These are phyloP conservation scores for Neurospora sublineolata DNA, from an alignment of 495 filamentous ascomycete genomes.

Conservation along the genomic window DNA sequence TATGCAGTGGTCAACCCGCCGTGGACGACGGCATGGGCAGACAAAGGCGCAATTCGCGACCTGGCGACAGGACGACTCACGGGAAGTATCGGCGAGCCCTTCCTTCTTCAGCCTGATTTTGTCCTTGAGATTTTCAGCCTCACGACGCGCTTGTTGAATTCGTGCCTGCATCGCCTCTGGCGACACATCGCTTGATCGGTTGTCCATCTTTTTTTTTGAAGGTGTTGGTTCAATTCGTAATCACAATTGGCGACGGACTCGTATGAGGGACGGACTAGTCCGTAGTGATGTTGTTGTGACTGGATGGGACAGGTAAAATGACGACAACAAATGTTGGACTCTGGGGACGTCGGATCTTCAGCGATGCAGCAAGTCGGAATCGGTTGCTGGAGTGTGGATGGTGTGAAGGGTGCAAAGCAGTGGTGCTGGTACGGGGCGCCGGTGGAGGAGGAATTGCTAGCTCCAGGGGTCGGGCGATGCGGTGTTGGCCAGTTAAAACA, in stretches of 20 bases:
- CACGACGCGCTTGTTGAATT: conserved; percentile 92
- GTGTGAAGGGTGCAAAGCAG: background rate
- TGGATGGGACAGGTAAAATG: conserved; percentile 14
- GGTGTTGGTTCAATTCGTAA: conserved; percentile 8
- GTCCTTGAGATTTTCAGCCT: conserved; percentile 96
- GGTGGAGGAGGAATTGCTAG: conserved; percentile 21
- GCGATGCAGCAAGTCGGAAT: background rate
- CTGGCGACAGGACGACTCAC: conserved; percentile 47
- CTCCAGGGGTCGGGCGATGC: conserved; percentile 21
- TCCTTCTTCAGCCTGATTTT: conserved; percentile 99
- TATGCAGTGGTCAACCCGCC: background rate
- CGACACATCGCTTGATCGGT: conserved; percentile 45
- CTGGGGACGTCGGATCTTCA: conserved; percentile 16
- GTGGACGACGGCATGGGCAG: background rate
- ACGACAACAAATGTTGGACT: conserved; percentile 11
- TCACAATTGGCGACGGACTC: conserved; percentile 13
- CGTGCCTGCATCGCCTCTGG: conserved; percentile 56
- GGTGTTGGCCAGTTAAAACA: conserved; percentile 22
- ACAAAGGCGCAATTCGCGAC: background rate
- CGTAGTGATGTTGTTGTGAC: conserved; percentile 15
- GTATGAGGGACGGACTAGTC: conserved; percentile 3
- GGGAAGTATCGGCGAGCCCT: conserved; percentile 91
- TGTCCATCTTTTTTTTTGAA: conserved; percentile 30
- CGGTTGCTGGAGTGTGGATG: background rate
- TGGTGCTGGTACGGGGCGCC: conserved; percentile 3